Evolutionary conservation across 257 asterid genomes (phyloP), one percentile per base, ranked within the genome.

Genomic region (Solanum peruvianum): DNA sequence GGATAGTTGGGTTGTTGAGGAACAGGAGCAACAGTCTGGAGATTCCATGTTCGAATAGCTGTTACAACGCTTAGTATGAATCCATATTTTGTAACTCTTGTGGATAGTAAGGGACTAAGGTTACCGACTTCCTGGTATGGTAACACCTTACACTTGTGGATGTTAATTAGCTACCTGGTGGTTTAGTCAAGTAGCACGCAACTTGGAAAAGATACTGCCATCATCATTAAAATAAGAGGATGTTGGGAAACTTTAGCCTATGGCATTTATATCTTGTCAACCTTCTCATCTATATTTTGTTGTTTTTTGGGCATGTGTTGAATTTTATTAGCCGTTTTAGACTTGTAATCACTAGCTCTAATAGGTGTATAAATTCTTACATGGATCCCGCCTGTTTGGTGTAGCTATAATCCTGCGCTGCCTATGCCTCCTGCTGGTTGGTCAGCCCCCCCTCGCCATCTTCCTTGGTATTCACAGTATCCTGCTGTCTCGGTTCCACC

Each of bases 381-480:
- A 18, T 18, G 44, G 85, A 27, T 29, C 29, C 44, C 87, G 39
- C 39, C 86, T 62, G 82, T 80, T 73, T 71, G 44, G 60, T 93
- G 92, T 94, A 96, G 99, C 62, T 93, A 94, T 78, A 94, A 91
- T 88, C 94, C 98, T 42, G 90, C 95, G 71, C 44, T 93, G 23
- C 91, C 94, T 33, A 89, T 49, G 78, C 96, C 95, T 73, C 92
- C 94, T 72, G 91, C 87, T 88, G 96, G 95, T 85, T 96, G 99
- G 99, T 89, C 91, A 37, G 89, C 76, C 87, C 90, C 93, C 25
- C 93, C 95, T 69, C 98, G 94, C 27, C 99, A 96, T 44, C 98
- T 92, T 84, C 92, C 90, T 44, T 95, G 98, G 99, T 94, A 93
- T 92, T 92, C 96, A 35, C 98, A 92, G 87, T 92, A 90, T 91